Conservation (phyloP, 73 alveolate species). For the Paramecium primaurelia region DNA sequence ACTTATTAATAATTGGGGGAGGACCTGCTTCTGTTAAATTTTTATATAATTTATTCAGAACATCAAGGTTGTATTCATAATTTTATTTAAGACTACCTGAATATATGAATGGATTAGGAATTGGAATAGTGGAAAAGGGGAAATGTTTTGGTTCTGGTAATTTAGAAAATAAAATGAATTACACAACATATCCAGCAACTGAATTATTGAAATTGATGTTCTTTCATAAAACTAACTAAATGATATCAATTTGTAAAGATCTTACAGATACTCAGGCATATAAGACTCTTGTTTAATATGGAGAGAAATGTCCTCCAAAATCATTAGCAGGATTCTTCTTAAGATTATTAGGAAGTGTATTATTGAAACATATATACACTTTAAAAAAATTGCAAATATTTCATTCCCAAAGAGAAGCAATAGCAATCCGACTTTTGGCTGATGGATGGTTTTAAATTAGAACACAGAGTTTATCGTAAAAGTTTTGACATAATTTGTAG, state of each 20-base stretch:
- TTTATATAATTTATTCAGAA: constrained; percentile 10
- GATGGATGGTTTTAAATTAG: constrained; percentile 36
- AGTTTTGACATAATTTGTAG: background rate
- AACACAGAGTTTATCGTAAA: background rate
- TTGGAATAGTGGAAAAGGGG: background rate
- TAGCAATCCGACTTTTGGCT: background rate
- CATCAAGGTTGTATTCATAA: background rate
- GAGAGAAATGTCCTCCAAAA: constrained; percentile 37
- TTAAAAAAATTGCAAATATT: background rate
- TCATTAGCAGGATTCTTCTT: constrained; percentile 27
- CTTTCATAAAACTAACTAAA: background rate
- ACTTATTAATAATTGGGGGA: constrained; percentile 7
- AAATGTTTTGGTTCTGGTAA: constrained; percentile 43
- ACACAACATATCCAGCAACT: constrained; percentile 16
- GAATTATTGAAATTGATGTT: constrained; percentile 22
- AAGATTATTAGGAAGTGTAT: constrained; percentile 28
- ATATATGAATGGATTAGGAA: background rate
- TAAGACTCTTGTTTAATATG: constrained; percentile 33
- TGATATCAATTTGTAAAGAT: constrained; percentile 31
- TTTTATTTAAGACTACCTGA: background rate
- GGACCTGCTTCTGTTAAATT: constrained; percentile 31
- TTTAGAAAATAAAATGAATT: background rate
- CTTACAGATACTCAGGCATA: constrained; percentile 22
- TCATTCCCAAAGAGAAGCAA: constrained; percentile 11
- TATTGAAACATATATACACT: background rate